Percentiles rank a stretch among this genome's conserved stretches.
These are phyloP conservation scores for Sindora glabra DNA, from an alignment of 306 rosid genomes.

Conservation along the genomic window DNA sequence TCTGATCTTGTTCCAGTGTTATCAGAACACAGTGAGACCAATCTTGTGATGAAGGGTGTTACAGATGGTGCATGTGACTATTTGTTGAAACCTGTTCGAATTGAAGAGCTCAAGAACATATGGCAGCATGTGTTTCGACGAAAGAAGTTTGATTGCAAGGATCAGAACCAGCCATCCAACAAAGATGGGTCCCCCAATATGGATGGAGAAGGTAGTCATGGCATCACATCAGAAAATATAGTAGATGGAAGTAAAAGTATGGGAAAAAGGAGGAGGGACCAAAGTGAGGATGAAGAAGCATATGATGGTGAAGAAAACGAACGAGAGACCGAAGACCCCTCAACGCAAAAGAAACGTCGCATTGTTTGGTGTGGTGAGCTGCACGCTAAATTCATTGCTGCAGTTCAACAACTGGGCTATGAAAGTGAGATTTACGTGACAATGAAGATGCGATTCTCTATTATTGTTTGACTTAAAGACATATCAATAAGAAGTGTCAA, in stretches of 20 bases:
- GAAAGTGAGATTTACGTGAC: slow-evolving; percentile 57
- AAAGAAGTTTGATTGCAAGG: slow-evolving; percentile 45
- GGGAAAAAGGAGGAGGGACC: slow-evolving; percentile 50
- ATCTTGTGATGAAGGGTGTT: slow-evolving; percentile 86
- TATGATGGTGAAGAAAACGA: slow-evolving; percentile 38
- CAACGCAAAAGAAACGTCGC: slow-evolving; percentile 57
- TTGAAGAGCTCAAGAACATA: slow-evolving; percentile 72
- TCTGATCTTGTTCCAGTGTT: slow-evolving; percentile 45
- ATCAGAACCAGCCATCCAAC: slow-evolving; percentile 22
- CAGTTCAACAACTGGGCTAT: slow-evolving; percentile 57
- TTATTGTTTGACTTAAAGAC: slow-evolving; percentile 1
- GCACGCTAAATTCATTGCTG: slow-evolving; percentile 65
- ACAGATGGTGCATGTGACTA: slow-evolving; percentile 78
- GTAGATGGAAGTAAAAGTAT: slow-evolving; percentile 19
- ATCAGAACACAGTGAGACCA: slow-evolving; percentile 58
- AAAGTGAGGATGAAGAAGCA: slow-evolving; percentile 49
- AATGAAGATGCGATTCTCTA: neutral
- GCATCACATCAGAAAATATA: slow-evolving; percentile 18
- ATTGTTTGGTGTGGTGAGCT: slow-evolving; percentile 64
- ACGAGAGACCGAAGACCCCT: slow-evolving; percentile 46
- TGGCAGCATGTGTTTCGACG: slow-evolving; percentile 83
- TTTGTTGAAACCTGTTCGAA: slow-evolving; percentile 68
- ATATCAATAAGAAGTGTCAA: neutral
- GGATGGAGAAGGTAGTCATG: slow-evolving; percentile 24
- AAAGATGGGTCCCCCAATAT: slow-evolving; percentile 20